Evolutionary conservation across 345 rosid species (phyloP), one percentile per base, ranked within the genome.

Genomic region (Nasturtium officinale): DNA sequence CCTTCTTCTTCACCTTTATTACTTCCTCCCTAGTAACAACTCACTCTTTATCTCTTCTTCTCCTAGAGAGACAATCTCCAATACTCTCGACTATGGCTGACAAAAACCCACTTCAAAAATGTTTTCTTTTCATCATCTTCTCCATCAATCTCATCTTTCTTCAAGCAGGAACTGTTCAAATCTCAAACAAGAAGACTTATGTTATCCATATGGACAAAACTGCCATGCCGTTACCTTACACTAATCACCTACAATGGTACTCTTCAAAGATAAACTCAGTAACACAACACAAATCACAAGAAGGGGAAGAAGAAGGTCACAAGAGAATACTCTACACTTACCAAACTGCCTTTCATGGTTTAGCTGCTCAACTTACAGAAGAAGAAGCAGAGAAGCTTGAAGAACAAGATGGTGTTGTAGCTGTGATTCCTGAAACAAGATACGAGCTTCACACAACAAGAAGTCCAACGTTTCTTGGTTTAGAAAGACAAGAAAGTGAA

Each of bases 161-260:
- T 43, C 65, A 81, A 20, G 46, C 80, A 58, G 62, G 38, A 50
- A 42, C 70, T 32, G 20, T 0, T 67, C 73, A 72, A 35, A 67
- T 58, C 62, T 43, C 64, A 13, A 26, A 62, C 21, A 90, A 79
- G 84, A 86, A 80, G 66, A 90, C 94, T 72, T 93, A 84, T 73
- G 82, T 93, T 15, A 78, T 93, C 65, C 98, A 93, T 17, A 90
- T 93, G 96, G 97, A 93, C 60, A 93, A 78, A 77, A 78, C 85
- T 26, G 89, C 92, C 10, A 90, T 78, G 94, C 98, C 98, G 9
- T 79, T 37, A 23, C 73, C 89, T 29, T 85, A 83, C 75, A 69
- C 85, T 33, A 32, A 32, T 42, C 92, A 88, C 72, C 78, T 82
- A 2, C 82, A 93, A 30, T 93, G 98, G 98, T 93, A 89, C 83